phyloP scores from a whole-genome alignment of 306 rosid genomes.

The Quercus variabilis region DNA sequence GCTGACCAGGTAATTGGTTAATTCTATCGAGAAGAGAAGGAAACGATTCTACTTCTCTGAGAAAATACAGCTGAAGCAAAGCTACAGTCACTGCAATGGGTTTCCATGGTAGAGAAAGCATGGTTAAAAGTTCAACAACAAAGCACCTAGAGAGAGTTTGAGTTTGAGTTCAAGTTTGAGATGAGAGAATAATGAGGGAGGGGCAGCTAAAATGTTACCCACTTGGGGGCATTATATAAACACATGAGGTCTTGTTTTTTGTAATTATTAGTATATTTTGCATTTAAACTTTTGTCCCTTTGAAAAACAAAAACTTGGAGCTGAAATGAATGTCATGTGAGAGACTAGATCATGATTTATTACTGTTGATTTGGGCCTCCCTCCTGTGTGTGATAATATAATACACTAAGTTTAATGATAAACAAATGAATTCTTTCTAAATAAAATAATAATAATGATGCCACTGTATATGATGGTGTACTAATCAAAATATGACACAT shows the following conservation, averaged over 20 bases:
- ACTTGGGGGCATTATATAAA: slow-evolving; percentile 31
- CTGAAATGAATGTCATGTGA: slow-evolving; percentile 1
- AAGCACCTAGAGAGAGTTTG: slow-evolving; percentile 11
- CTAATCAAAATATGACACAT: too few species aligned
- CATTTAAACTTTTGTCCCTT: slow-evolving; percentile 18
- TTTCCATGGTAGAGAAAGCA: slow-evolving; percentile 28
- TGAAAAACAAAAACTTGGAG: slow-evolving; percentile 10
- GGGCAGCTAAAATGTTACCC: slow-evolving; percentile 5
- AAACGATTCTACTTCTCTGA: slow-evolving; percentile 15
- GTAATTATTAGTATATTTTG: slow-evolving; percentile 21
- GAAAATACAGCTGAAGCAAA: slow-evolving; percentile 25
- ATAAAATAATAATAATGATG: too few species aligned
- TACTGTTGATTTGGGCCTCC: too few species aligned
- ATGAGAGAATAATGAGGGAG: background rate
- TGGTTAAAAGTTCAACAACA: slow-evolving; percentile 1
- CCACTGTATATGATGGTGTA: too few species aligned
- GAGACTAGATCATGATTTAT: background rate
- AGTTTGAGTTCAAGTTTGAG: background rate
- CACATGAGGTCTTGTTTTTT: slow-evolving; percentile 16
- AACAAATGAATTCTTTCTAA: too few species aligned
- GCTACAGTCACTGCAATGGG: slow-evolving; percentile 31
- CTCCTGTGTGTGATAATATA: too few species aligned
- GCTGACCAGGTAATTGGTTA: slow-evolving; percentile 69
- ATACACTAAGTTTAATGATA: too few species aligned
- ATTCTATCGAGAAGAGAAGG: slow-evolving; percentile 43